A percentile compares a stretch with the other conserved stretches of the same genome.
These are phyloP conservation scores for Boletus rubropictus DNA, from an alignment of 768 basidiomycete species.

Conservation along the genomic window DNA sequence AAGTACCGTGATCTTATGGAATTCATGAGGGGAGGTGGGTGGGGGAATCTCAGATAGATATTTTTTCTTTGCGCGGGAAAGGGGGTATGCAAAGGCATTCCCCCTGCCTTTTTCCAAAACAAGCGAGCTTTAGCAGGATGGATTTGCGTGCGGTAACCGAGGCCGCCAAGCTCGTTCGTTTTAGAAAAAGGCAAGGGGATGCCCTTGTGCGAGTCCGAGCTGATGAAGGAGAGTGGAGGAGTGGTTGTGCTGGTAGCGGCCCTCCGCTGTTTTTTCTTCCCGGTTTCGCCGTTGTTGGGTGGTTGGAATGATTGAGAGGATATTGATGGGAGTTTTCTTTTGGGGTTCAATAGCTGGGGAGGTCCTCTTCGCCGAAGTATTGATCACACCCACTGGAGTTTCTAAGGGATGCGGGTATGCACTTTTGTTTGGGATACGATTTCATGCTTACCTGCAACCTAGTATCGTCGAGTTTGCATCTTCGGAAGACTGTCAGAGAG, in stretches of 20 bases:
- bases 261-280: constrained; percentile 37
- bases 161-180: constrained; percentile 29
- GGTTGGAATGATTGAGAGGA: constrained; percentile 65
- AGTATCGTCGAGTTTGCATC: constrained; percentile 95
- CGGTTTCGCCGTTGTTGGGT: constrained; percentile 41
- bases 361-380: constrained; percentile 99
- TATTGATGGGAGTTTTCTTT: constrained; percentile 93
- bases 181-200: constrained; percentile 29
- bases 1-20: constrained; percentile 98
- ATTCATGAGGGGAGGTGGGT: constrained; percentile 99
- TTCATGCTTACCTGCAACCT: constrained; percentile 10
- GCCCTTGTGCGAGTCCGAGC: constrained; percentile 31
- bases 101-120: constrained; percentile 30
- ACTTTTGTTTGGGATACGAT: background rate
- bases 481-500: constrained; percentile 83
- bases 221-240: constrained; percentile 33
- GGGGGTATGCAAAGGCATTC: constrained; percentile 27
- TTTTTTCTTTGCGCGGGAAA: constrained; percentile 44
- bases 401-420: constrained; percentile 99
- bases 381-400: constrained; percentile 91
- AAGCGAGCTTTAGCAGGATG: constrained; percentile 34
- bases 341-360: constrained; percentile 95
- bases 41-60: constrained; percentile 60
- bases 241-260: constrained; percentile 31
- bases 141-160: constrained; percentile 27